Conservation (phyloP, 192 early-diverging fungal species). For the Coemansia sp. region DNA sequence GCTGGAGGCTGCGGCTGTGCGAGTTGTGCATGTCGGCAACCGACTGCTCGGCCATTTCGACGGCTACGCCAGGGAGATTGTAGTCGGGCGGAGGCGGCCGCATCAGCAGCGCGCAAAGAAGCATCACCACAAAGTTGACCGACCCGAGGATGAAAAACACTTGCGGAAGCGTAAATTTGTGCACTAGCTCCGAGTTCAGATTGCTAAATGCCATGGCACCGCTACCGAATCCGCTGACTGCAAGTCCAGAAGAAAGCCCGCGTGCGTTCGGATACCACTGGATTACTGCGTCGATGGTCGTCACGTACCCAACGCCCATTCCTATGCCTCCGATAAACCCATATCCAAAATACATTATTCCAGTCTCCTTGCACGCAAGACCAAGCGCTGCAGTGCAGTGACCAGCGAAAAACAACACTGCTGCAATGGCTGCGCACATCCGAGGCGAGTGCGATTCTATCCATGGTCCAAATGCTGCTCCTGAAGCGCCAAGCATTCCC, state of each 20-base stretch:
- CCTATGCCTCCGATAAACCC: conserved; percentile 73
- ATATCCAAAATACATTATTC: conserved; percentile 71
- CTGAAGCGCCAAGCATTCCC: conserved; percentile 71
- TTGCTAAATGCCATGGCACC: conserved; percentile 72
- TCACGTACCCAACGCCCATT: conserved; percentile 73
- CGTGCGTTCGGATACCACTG: conserved; percentile 80
- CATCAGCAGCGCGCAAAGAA: conserved; percentile 62
- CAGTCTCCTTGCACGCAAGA: conserved; percentile 59
- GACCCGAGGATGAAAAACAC: conserved; percentile 67
- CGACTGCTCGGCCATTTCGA: conserved; percentile 52
- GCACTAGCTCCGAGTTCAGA: conserved; percentile 60
- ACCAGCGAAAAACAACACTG: conserved; percentile 67
- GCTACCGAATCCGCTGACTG: conserved; percentile 77
- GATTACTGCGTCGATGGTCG: conserved; percentile 73
- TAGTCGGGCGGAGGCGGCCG: conserved; percentile 63
- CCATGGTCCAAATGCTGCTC: conserved; percentile 78
- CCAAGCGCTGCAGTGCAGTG: conserved; percentile 69
- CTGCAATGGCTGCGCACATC: conserved; percentile 65
- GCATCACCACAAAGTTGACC: conserved; percentile 66
- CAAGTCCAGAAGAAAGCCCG: conserved; percentile 73
- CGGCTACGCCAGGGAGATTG: conserved; percentile 60
- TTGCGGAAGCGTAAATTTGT: conserved; percentile 59
- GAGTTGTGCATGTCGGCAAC: conserved; percentile 32
- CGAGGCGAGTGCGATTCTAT: conserved; percentile 74
- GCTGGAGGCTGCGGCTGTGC: conserved; percentile 38